Evolutionary conservation across 2,329 filamentous ascomycete genomes (phyloP).

Genomic region (Pochonia chlamydosporia): DNA sequence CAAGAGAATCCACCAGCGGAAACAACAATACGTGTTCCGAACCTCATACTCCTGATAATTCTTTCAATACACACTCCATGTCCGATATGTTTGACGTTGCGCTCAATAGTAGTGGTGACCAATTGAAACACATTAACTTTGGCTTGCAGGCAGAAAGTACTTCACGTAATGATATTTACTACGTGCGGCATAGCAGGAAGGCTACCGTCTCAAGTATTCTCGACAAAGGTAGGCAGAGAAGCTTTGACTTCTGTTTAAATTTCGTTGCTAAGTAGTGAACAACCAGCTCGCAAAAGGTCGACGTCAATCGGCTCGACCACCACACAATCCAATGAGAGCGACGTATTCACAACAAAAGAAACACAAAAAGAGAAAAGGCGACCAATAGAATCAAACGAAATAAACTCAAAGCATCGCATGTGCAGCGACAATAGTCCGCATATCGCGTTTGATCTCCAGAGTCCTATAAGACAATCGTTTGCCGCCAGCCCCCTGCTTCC

Average conservation of each 20-base stretch:
- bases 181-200: not conserved
- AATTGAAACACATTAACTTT: not conserved
- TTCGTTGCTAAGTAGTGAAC: not conserved
- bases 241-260: not conserved
- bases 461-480: slow-evolving; percentile 6
- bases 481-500: not conserved
- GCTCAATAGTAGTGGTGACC: not conserved
- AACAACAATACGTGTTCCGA: not conserved
- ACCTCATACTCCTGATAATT: not conserved
- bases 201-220: not conserved
- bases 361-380: not conserved
- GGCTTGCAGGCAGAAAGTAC: not conserved
- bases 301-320: not conserved
- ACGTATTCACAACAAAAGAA: slow-evolving; percentile 1
- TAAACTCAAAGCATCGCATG: not conserved
- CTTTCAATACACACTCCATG: slow-evolving; percentile 1
- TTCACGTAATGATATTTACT: not conserved
- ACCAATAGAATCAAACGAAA: not conserved
- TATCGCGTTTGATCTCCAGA: slow-evolving; percentile 1
- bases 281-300: not conserved
- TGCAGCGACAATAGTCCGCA: not conserved
- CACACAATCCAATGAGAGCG: not conserved
- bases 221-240: not conserved
- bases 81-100: slow-evolving; percentile 4
- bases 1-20: not conserved